Evolutionary conservation across 495 filamentous ascomycete genomes (phyloP).

Genomic region (Cercophora newfieldiana): DNA sequence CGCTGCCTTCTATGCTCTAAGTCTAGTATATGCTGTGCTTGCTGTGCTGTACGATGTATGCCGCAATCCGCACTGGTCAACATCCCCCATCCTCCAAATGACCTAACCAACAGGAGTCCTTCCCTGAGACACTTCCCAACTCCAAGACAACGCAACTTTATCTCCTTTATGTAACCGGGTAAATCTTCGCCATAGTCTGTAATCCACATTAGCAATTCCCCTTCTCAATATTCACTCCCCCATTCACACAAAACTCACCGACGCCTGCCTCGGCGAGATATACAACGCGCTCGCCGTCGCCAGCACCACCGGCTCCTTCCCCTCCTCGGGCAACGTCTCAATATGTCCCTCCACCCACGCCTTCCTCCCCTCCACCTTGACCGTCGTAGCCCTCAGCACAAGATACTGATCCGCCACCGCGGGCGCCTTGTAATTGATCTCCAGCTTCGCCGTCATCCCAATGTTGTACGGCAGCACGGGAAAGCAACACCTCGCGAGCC

Average conservation of each 20-base stretch:
- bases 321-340: slow-evolving; percentile 67
- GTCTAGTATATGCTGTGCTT: not conserved
- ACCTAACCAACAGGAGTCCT: not conserved
- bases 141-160: slow-evolving; percentile 13
- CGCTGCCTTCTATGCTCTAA: not conserved
- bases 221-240: not conserved
- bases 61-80: not conserved
- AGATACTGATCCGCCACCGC: slow-evolving; percentile 74
- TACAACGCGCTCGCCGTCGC: slow-evolving; percentile 69
- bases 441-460: slow-evolving; percentile 87
- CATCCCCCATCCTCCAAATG: not conserved
- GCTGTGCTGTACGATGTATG: not conserved
- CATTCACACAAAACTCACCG: slow-evolving; percentile 50
- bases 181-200: slow-evolving; percentile 47
- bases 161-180: slow-evolving; percentile 35
- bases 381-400: slow-evolving; percentile 76
- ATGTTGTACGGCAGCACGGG: slow-evolving; percentile 84
- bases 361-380: slow-evolving; percentile 90
- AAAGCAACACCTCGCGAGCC: slow-evolving; percentile 87
- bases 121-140: not conserved
- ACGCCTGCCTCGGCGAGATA: slow-evolving; percentile 81
- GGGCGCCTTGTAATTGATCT: slow-evolving; percentile 83
- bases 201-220: slow-evolving; percentile 3
- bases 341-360: slow-evolving; percentile 94
- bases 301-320: slow-evolving; percentile 35